These are phyloP conservation scores for Yamadazyma sp. DNA, from an alignment of 805 yeast species.

Conservation along the genomic window DNA sequence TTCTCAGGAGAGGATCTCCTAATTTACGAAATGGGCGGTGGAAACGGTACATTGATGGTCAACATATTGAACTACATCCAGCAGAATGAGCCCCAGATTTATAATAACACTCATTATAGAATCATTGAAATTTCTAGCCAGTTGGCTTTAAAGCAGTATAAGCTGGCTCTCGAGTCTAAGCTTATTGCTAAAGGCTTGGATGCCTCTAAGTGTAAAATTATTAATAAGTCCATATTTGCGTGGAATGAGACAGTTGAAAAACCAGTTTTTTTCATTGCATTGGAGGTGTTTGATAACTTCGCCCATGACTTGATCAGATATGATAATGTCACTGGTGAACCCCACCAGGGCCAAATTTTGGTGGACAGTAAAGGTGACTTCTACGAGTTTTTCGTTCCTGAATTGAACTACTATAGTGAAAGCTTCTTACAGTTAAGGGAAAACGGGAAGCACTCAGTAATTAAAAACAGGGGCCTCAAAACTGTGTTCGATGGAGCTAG, in stretches of 20 bases:
- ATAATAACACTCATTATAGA: conserved; percentile 62
- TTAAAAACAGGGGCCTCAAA: conserved; percentile 7
- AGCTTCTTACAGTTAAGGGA: conserved; percentile 58
- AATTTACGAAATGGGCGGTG: conserved; percentile 88
- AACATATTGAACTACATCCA: conserved; percentile 67
- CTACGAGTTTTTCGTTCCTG: conserved; percentile 66
- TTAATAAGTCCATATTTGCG: conserved; percentile 73
- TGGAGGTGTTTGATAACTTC: conserved; percentile 83
- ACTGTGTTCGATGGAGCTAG: conserved; percentile 28
- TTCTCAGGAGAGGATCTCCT: conserved; percentile 71
- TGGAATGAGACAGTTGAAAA: conserved; percentile 62
- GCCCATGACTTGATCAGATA: conserved; percentile 80
- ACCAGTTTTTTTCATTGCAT: conserved; percentile 75
- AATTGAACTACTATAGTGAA: conserved; percentile 55
- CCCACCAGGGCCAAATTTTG: conserved; percentile 76
- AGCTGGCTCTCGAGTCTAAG: conserved; percentile 34
- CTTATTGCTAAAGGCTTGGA: conserved; percentile 47
- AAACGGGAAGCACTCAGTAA: conserved; percentile 28
- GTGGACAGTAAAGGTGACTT: conserved; percentile 74
- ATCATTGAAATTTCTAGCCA: conserved; percentile 70
- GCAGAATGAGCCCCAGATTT: conserved; percentile 69
- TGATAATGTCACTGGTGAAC: conserved; percentile 63
- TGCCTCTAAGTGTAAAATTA: conserved; percentile 55
- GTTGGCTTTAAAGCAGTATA: conserved; percentile 56
- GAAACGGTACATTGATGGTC: conserved; percentile 83